Evolutionary conservation across 768 basidiomycete species (phyloP).

Genomic region (Ramaria rubella): DNA sequence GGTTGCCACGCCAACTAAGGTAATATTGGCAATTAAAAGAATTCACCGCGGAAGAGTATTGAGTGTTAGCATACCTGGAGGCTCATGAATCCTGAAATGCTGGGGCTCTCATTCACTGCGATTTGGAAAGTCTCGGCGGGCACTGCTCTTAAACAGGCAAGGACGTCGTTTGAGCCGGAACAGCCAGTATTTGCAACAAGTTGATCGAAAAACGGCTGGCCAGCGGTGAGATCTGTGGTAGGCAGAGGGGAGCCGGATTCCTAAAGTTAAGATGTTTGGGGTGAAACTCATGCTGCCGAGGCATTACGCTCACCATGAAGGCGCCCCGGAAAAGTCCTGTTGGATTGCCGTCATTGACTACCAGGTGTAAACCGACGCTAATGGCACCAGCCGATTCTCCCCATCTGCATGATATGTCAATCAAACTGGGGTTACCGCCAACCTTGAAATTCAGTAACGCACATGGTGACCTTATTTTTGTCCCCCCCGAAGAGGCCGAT

Average conservation of each 20-base stretch:
- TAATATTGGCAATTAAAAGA: slow-evolving; percentile 13
- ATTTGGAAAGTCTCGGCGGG: slow-evolving; percentile 31
- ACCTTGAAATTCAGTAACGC: slow-evolving; percentile 14
- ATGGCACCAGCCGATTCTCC: slow-evolving; percentile 59
- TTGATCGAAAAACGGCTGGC: slow-evolving; percentile 39
- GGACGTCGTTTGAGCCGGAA: slow-evolving; percentile 30
- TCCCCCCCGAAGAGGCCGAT: slow-evolving; percentile 62
- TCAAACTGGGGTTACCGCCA: neutral
- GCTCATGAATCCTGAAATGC: slow-evolving; percentile 28
- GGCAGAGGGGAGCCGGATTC: slow-evolving; percentile 42
- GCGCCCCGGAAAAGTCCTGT: slow-evolving; percentile 43
- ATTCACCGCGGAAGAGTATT: neutral
- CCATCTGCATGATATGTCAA: slow-evolving; percentile 27
- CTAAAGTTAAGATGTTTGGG: neutral
- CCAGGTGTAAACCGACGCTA: slow-evolving; percentile 45
- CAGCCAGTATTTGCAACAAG: slow-evolving; percentile 39
- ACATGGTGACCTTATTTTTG: slow-evolving; percentile 53
- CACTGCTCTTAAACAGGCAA: slow-evolving; percentile 35
- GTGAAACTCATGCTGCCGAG: too few relatives aligned
- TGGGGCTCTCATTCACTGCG: slow-evolving; percentile 36
- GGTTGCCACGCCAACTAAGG: slow-evolving; percentile 40
- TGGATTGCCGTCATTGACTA: slow-evolving; percentile 38
- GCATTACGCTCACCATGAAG: slow-evolving; percentile 31
- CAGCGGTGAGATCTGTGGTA: slow-evolving; percentile 35
- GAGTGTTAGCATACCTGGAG: neutral